Evolutionary conservation across 2,329 filamentous ascomycete species (phyloP), one percentile per base, ranked within the genome.

Genomic region (Fusarium tupiense): DNA sequence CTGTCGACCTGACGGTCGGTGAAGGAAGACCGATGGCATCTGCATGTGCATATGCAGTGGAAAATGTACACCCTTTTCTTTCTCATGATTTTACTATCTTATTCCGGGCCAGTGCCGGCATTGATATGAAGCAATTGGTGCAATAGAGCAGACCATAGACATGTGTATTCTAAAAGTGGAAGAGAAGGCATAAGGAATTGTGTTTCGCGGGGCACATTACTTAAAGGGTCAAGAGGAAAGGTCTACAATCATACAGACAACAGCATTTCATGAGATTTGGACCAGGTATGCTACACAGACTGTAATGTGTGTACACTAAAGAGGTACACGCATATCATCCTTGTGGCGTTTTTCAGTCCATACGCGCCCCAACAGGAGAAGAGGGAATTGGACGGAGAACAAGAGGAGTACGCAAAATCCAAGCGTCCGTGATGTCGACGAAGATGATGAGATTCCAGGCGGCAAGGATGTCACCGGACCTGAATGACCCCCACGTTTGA

Each of bases 361-460:
- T 61, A 75, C 29, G 69, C 69, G 72, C 60, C 46, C 72, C 72
- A 74, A 69, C 57, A 29, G 52, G 68, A 75, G 24, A 46, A 41
- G 26, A 37, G 57, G 57, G 60, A 46, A 61, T 49, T 50, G 57
- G 58, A 61, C 19, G 35, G 54, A 40, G 54, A 47, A 50, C 33
- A 61, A 58, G 47, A 62, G 26, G 40, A 49, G n/a, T 41, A 17
- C 33, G 16, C 33, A 46, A 16, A 52, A 60, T n/a, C 29, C 12
- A 52, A 26, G 35, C 26, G 50, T 26, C n/a, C 33, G 14, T 56
- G 20, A 49, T 33, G 41, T 56, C 3, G 19, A 53, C 46, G 29
- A 53, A 50, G 13, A 52, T 56, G 20, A 8, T 29, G 57, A 60
- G 53, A 57, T n/a, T 24, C 24, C 33, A 60, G n/a, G 16, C 20